Base-by-base conservation (phyloP, 164 flowering plant genomes). In the Dillenia suffruticosa region DNA sequence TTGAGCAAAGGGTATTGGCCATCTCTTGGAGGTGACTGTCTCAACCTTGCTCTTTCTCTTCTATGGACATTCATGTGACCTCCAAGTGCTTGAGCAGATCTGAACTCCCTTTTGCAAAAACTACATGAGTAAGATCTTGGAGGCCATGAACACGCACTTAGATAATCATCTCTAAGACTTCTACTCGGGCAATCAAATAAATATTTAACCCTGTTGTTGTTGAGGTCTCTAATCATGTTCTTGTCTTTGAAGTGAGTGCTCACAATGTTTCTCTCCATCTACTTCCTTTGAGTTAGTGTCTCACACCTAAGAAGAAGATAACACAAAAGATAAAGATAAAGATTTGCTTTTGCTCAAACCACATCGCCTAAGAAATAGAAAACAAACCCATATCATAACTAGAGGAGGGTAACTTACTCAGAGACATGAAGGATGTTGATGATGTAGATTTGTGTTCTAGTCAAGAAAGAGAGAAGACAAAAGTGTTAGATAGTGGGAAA, bases 11-110 rank as follows among this genome's bases (percentile, higher is more conserved):
- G 45, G 64, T 44, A 14, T 24, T 68, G 64, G 57, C 50, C 64
- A 40, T 62, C 71, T 59, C 49, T 57, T 44, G 82, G 78, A 58
- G 84, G 79, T 44, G 79, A 75, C 45, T 77, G 74, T 59, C 87
- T 82, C 54, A 83, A 54, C 73, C 75, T 73, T 15, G 90, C 93
- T 71, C 93, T 74, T 65, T 87, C 93, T 63, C 88, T 81, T 61
- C 90, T 79, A 44, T 87, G 93, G 49, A 88, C 91, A 63, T 88
- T 88, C 94, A 88, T 86, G 68, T 86, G 91, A 19, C 88, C 91
- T 9, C 91, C 91, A 55, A 84, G 83, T 44, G 88, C 92, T 74
- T 88, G 95, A 58, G 95, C 91, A 57, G 91, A 88, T 73, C 79
- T 79, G 63, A 88, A 88, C 59, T 82, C 88, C 60, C 87, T 84